Percentiles rank a stretch among this genome's conserved stretches.
Evolutionary conservation across 257 asterid species (phyloP).

Genomic region (Cruciata laevipes): DNA sequence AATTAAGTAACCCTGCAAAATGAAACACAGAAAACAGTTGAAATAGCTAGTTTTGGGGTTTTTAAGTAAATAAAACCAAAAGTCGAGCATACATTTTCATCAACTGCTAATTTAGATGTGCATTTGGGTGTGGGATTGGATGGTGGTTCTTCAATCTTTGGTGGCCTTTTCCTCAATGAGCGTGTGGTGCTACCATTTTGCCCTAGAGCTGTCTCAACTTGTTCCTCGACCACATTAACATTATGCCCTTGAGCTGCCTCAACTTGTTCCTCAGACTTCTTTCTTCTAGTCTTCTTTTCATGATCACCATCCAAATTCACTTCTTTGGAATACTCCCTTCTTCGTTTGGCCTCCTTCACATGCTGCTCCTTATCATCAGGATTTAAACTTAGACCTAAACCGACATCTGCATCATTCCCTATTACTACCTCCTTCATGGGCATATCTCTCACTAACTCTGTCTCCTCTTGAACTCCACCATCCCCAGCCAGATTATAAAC

Average conservation of each 20-base stretch:
- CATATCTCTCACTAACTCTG: background rate
- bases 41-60: background rate
- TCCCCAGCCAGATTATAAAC: background rate
- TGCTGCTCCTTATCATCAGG: slow-evolving; percentile 13
- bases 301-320: slow-evolving; percentile 12
- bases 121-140: background rate
- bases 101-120: background rate
- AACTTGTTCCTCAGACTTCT: background rate
- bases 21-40: slow-evolving; percentile 6
- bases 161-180: background rate
- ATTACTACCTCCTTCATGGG: background rate
- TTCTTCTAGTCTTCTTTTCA: slow-evolving; percentile 21
- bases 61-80: background rate
- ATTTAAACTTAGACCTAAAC: background rate
- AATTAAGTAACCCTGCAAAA: slow-evolving; percentile 37
- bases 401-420: background rate
- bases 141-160: slow-evolving; percentile 3
- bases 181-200: background rate
- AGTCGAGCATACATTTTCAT: slow-evolving; percentile 6
- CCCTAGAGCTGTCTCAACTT: background rate
- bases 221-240: slow-evolving; percentile 11
- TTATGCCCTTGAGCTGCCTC: slow-evolving; percentile 11
- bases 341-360: slow-evolving; percentile 4
- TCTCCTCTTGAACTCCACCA: background rate
- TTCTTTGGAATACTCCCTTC: slow-evolving; percentile 1